These are phyloP conservation scores for Lactuca sativa DNA, from an alignment of 129 eudicot species.

Conservation along the genomic window DNA sequence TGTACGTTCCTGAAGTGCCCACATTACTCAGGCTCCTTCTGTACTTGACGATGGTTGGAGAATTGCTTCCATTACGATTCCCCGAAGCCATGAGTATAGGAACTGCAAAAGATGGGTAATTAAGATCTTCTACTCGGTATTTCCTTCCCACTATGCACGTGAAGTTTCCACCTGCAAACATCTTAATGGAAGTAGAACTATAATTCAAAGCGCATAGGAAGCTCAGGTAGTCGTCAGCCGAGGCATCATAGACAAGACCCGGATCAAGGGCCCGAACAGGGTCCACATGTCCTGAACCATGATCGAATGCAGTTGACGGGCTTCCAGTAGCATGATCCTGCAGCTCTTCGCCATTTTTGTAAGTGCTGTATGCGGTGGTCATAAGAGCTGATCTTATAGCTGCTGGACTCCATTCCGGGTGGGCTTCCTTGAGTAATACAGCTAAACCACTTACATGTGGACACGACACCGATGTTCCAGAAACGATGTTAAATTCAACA, in stretches of 20 bases:
- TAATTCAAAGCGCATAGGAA: constrained; percentile 45
- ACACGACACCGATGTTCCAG: constrained; percentile 94
- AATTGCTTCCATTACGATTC: constrained; percentile 18
- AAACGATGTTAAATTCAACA: constrained; percentile 62
- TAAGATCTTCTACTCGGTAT: constrained; percentile 34
- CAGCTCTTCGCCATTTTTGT: constrained; percentile 52
- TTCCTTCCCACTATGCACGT: constrained; percentile 41
- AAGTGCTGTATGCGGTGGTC: constrained; percentile 73
- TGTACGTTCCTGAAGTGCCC: constrained; percentile 63
- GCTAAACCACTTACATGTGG: constrained; percentile 84
- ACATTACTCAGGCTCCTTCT: constrained; percentile 73
- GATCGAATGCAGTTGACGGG: constrained; percentile 42
- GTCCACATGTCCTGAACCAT: constrained; percentile 45
- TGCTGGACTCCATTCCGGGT: constrained; percentile 89
- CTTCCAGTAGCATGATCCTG: constrained; percentile 61
- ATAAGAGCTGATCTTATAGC: constrained; percentile 78
- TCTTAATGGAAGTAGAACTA: constrained; percentile 31
- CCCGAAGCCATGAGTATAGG: constrained; percentile 28
- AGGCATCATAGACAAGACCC: constrained; percentile 35
- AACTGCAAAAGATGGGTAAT: constrained; percentile 37
- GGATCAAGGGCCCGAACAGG: constrained; percentile 35
- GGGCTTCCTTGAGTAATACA: constrained; percentile 60
- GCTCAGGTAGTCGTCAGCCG: constrained; percentile 23
- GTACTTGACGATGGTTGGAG: constrained; percentile 38
- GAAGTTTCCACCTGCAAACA: constrained; percentile 30